A percentile compares a stretch with the other conserved stretches of the same genome.
Evolutionary conservation across 129 eudicot genomes (phyloP).

Genomic region (Chrysanthemum lavandulifolium): DNA sequence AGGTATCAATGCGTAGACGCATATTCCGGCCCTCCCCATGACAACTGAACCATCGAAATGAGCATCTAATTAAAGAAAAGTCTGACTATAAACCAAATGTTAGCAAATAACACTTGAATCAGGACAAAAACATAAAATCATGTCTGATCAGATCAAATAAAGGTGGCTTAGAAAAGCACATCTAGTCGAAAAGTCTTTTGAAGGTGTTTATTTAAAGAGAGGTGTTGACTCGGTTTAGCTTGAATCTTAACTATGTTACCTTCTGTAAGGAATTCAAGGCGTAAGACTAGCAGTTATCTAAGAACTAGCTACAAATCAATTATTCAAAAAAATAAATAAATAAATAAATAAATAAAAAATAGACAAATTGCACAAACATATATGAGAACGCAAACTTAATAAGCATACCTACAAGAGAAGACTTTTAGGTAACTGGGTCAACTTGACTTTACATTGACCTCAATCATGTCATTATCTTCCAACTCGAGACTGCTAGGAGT

Average conservation of each 20-base stretch:
- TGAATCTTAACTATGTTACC: neutral
- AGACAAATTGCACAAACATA: neutral
- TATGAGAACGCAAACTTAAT: neutral
- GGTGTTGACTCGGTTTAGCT: neutral
- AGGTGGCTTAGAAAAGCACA: no score
- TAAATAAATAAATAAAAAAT: neutral
- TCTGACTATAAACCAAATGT: neutral
- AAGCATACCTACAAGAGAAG: neutral
- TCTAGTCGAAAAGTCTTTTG: conserved; percentile 12
- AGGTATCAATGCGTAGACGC: no score
- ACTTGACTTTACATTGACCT: conserved; percentile 68
- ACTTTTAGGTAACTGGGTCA: conserved; percentile 46
- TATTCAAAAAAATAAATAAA: neutral
- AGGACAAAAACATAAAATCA: neutral
- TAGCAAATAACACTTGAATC: neutral
- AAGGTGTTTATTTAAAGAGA: neutral
- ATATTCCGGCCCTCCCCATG: no score
- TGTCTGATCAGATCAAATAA: neutral
- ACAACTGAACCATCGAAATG: neutral
- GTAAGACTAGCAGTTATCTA: neutral
- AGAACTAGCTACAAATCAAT: neutral
- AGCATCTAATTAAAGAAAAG: neutral
- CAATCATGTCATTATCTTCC: conserved; percentile 91
- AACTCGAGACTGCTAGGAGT: conserved; percentile 84
- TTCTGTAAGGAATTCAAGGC: neutral